Percentiles rank a stretch among this genome's conserved stretches.
Conservation (phyloP, 495 filamentous ascomycete species). For the Podospora pseudopauciseta region DNA sequence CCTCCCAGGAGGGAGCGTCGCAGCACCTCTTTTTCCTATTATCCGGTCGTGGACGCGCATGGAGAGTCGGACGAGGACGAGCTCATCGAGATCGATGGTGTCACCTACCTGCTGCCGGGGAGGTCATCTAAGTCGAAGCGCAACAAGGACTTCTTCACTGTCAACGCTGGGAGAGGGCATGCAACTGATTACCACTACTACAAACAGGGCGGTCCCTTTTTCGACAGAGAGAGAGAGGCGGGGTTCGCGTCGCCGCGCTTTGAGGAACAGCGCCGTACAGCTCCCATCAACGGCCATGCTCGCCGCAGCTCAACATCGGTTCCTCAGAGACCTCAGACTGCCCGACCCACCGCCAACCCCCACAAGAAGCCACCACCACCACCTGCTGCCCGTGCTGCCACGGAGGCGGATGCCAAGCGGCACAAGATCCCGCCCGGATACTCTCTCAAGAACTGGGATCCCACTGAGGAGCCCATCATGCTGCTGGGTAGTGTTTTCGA, state of each 20-base stretch:
- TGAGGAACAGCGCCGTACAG: constrained; percentile 40
- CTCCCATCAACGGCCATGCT: constrained; percentile 27
- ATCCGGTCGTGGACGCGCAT: constrained; percentile 51
- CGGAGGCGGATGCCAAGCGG: constrained; percentile 75
- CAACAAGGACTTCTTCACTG: constrained; percentile 34
- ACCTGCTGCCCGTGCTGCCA: constrained; percentile 59
- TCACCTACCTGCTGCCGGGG: constrained; percentile 45
- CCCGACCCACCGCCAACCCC: constrained; percentile 35
- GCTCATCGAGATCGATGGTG: constrained; percentile 49
- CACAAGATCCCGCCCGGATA: constrained; percentile 87
- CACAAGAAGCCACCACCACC: constrained; percentile 36
- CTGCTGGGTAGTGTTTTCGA: constrained; percentile 95
- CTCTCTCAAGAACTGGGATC: constrained; percentile 98
- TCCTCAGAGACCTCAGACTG: constrained; percentile 43
- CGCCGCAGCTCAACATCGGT: constrained; percentile 44
- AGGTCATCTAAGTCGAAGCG: constrained; percentile 42
- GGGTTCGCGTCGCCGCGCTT: constrained; percentile 44
- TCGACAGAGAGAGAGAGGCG: constrained; percentile 39
- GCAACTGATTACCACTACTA: constrained; percentile 56
- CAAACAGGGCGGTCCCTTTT: constrained; percentile 45
- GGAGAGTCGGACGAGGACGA: constrained; percentile 62
- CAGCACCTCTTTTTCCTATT: constrained; percentile 49
- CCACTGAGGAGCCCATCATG: constrained; percentile 84
- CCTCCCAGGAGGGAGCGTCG: constrained; percentile 46
- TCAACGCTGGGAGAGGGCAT: constrained; percentile 47